A percentile compares a stretch with the other conserved stretches of the same genome.
Conservation (phyloP, 2,329 filamentous ascomycete species). For the Colletotrichum tamarilloi region DNA sequence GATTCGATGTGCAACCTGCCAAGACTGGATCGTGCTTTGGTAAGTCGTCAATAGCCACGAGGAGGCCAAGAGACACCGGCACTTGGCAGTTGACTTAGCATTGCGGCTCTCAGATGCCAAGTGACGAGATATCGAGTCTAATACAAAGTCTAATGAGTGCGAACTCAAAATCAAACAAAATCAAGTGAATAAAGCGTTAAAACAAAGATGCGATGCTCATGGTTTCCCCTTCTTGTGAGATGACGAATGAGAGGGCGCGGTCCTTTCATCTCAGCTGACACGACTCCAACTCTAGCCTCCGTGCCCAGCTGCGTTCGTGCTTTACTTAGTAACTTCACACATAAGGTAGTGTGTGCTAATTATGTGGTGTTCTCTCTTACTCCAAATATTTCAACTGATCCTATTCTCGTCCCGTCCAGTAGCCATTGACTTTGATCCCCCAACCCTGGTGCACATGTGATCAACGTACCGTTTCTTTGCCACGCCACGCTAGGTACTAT, state of each 20-base stretch:
- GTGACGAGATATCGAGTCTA: background rate
- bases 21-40: constrained; percentile 8
- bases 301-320: background rate
- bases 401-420: background rate
- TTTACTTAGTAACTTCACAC: background rate
- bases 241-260: constrained; percentile 2
- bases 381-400: constrained; percentile 7
- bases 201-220: background rate
- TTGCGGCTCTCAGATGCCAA: constrained; percentile 26
- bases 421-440: background rate
- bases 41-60: background rate
- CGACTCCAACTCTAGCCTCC: constrained; percentile 5
- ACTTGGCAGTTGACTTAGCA: constrained; percentile 23
- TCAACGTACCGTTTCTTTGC: constrained; percentile 5
- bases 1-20: constrained; percentile 4
- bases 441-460: background rate
- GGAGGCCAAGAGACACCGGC: background rate
- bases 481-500: background rate
- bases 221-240: background rate
- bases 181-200: background rate
- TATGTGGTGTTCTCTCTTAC: background rate
- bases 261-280: constrained; percentile 1
- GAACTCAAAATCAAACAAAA: background rate
- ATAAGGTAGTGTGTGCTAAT: background rate
- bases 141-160: background rate